Percentiles rank a stretch among this genome's conserved stretches.
Conservation (phyloP, 2,329 filamentous ascomycete species). For the Dactylella cylindrospora region DNA sequence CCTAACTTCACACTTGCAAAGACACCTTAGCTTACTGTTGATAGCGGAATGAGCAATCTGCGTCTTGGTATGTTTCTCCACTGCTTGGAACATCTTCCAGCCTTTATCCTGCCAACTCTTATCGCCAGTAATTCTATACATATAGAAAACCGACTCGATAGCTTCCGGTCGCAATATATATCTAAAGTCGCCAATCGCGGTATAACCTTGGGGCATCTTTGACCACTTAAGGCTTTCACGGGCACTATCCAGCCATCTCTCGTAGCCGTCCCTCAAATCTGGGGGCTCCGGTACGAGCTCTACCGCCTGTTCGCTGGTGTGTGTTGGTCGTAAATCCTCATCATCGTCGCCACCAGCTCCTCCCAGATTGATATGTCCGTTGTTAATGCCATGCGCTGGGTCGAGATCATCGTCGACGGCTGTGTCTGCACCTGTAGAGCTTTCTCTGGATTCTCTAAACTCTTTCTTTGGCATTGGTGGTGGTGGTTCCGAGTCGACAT, state of each 20-base stretch:
- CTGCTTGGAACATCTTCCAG: constrained; percentile 79
- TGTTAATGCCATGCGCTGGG: not conserved
- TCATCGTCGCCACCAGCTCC: too few relatives aligned
- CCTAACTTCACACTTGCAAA: not conserved
- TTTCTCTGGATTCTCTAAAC: not conserved
- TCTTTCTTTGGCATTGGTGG: constrained; percentile 12
- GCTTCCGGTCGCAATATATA: constrained; percentile 75
- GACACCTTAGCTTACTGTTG: constrained; percentile 60
- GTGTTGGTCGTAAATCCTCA: too few relatives aligned
- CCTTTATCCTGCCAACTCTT: constrained; percentile 73
- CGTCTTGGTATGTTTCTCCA: constrained; percentile 67
- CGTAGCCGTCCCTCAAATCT: constrained; percentile 18
- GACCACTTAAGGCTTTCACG: constrained; percentile 41
- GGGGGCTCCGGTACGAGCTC: not conserved
- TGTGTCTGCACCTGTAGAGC: not conserved
- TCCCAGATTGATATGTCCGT: constrained; percentile 8
- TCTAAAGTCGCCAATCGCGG: constrained; percentile 47
- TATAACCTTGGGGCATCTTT: constrained; percentile 44
- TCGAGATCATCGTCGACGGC: not conserved
- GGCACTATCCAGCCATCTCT: constrained; percentile 10
- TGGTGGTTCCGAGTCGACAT: not conserved
- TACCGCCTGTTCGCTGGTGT: not conserved
- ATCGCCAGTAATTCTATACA: constrained; percentile 86
- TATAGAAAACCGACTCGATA: constrained; percentile 76
- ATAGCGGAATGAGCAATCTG: constrained; percentile 71